Base-by-base conservation (phyloP, 2,329 filamentous ascomycete species). In the Ceratocystis harringtonii region DNA sequence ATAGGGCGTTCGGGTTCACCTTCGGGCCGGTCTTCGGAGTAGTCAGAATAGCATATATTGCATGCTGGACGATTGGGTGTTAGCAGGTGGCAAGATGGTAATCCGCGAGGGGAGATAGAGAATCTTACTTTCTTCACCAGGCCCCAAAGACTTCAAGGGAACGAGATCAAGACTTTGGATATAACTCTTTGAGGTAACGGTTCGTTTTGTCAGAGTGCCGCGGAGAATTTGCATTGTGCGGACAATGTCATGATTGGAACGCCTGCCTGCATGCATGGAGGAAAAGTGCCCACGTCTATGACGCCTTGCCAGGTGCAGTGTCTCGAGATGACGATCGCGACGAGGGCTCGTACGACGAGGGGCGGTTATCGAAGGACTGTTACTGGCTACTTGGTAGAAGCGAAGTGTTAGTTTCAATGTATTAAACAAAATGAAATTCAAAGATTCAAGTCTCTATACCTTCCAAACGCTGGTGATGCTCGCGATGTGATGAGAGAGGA, bases 41-140 rank as follows among this genome's bases (percentile, higher is more conserved):
- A 85, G 7, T 84, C 81, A 68, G 84, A 85, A 70, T 86, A 86
- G 73, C 84, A 86, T 67, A 86, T 86, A 22, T 82, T 78, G 70
- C 84, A 86, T 15, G 74, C 83, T 86, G 61, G 4, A 5, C 3
- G 3, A 63, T 61, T 48, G 50, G 32, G 19, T 28, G 12, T 32
- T 30, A 28, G 28, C 25, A 32, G 17, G 57, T 50, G 36, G 17
- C 7, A 44, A 22, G 1, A 22, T 43, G 7, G 10, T 30, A 2
- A 2, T 8, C 3, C 1, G 15, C 44, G 44, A 19, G 15, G 17
- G 17, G 15, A 19, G 44, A 48, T 12, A 15, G 5, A 8, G 19
- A 41, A 10, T 32, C 69, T 44, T 68, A 70, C 68, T 64, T 66
- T 48, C 65, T 43, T 68, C 67, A 22, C 65, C 64, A 17, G 80